Evolutionary conservation across 371 early-diverging fungal species (phyloP).

Genomic region (Circinella umbellata): DNA sequence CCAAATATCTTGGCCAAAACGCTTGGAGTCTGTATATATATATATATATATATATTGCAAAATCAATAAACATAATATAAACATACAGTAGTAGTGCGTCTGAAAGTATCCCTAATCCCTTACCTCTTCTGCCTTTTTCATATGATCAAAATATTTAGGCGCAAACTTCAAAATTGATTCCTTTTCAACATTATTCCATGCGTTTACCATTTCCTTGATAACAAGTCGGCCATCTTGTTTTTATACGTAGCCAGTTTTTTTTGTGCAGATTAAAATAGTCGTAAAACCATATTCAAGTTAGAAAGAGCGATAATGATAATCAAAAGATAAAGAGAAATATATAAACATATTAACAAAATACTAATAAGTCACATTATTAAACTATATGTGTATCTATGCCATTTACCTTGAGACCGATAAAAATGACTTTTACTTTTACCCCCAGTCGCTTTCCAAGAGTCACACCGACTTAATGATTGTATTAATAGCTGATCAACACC

Average conservation of each 20-base stretch:
- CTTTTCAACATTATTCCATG: constrained; percentile 78
- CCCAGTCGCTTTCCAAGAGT: constrained; percentile 78
- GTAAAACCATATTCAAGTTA: too few species aligned
- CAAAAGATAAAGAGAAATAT: too few species aligned
- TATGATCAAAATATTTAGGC: constrained; percentile 89
- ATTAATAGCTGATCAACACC: constrained; percentile 78
- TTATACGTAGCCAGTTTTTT: neutral
- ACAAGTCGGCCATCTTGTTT: constrained; percentile 83
- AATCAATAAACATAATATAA: too few species aligned
- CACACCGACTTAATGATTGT: constrained; percentile 83
- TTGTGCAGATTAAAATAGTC: too few species aligned
- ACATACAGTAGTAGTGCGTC: too few species aligned
- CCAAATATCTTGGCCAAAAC: constrained; percentile 93
- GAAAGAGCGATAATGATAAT: too few species aligned
- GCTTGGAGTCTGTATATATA: constrained; percentile 64
- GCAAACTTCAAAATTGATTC: constrained; percentile 90
- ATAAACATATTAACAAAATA: too few species aligned
- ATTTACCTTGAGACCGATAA: constrained; percentile 65
- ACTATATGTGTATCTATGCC: neutral
- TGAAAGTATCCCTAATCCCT: neutral
- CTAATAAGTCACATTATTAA: too few species aligned
- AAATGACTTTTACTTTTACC: constrained; percentile 79
- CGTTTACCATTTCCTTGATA: constrained; percentile 84
- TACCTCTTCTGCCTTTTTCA: constrained; percentile 62
- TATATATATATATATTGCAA: neutral